Percentiles rank a stretch among this genome's conserved stretches.
Evolutionary conservation across 495 filamentous ascomycete species (phyloP).

Genomic region (Aspergillus cavernicola): DNA sequence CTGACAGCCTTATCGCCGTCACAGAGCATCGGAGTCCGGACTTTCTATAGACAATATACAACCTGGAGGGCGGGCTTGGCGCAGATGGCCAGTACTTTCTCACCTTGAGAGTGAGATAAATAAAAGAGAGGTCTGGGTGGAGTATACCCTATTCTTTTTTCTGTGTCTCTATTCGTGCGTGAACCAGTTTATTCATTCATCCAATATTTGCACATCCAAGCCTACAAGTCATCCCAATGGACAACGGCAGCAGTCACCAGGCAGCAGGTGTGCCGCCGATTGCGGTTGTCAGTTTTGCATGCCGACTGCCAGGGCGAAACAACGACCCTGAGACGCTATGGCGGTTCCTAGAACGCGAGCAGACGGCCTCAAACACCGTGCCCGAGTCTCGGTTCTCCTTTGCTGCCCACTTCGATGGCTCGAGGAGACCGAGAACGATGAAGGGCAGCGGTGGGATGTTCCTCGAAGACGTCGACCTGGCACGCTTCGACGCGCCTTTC

Average conservation of each 20-base stretch:
- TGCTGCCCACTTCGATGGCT: slow-evolving; percentile 2
- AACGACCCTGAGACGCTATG: neutral
- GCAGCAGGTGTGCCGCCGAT: neutral
- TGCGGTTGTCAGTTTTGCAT: slow-evolving; percentile 6
- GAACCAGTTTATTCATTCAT: too few relatives aligned
- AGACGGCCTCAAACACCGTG: neutral
- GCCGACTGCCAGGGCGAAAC: slow-evolving; percentile 10
- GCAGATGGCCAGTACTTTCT: too few relatives aligned
- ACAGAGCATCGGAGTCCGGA: too few relatives aligned
- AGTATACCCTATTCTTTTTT: too few relatives aligned
- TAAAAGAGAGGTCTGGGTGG: too few relatives aligned
- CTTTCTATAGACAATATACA: too few relatives aligned
- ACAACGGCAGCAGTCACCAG: neutral
- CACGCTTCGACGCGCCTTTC: slow-evolving; percentile 4
- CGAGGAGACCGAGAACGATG: slow-evolving; percentile 1
- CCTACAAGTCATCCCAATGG: neutral
- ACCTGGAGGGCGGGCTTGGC: too few relatives aligned
- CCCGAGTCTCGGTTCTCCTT: slow-evolving; percentile 1
- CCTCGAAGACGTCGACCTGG: slow-evolving; percentile 1
- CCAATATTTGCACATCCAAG: too few relatives aligned
- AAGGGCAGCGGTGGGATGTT: slow-evolving; percentile 10
- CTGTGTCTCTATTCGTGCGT: too few relatives aligned
- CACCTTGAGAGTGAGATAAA: too few relatives aligned
- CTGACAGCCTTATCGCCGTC: too few relatives aligned
- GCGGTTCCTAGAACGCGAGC: slow-evolving; percentile 3